These are phyloP conservation scores for Mucor sp. DNA, from an alignment of 371 early-diverging fungal genomes.

Conservation along the genomic window DNA sequence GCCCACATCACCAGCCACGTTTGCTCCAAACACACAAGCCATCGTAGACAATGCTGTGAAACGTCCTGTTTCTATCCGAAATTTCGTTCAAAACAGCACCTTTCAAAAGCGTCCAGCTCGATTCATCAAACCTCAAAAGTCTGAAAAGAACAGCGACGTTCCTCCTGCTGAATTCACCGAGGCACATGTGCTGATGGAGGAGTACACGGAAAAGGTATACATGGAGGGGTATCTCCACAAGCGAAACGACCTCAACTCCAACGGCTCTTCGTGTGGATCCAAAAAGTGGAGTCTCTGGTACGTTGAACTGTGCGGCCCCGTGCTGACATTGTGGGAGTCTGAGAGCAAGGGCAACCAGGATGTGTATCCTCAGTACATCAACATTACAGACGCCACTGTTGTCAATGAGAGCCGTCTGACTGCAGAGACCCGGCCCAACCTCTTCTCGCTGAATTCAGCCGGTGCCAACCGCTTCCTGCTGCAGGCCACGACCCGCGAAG, in stretches of 20 bases:
- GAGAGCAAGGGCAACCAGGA: conserved; percentile 16
- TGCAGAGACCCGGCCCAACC: conserved; percentile 35
- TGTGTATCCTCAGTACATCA: conserved; percentile 65
- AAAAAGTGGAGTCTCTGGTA: conserved; percentile 70
- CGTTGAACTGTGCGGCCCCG: conserved; percentile 69
- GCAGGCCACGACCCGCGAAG: conserved; percentile 46
- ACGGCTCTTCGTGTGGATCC: conserved; percentile 50
- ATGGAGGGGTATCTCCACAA: conserved; percentile 69
- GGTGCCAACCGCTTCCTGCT: conserved; percentile 69
- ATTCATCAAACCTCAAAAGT: conserved; percentile 39
- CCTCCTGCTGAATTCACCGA: conserved; percentile 14
- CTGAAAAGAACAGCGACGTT: background rate
- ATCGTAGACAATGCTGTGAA: conserved; percentile 13
- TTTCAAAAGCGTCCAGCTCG: conserved; percentile 35
- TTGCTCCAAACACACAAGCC: conserved; percentile 8
- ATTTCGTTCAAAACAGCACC: conserved; percentile 24
- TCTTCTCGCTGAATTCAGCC: conserved; percentile 65
- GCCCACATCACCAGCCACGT: background rate
- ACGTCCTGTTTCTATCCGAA: conserved; percentile 35
- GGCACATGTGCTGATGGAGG: conserved; percentile 47
- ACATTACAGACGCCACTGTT: conserved; percentile 66
- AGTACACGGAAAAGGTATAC: conserved; percentile 67
- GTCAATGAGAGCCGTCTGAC: conserved; percentile 47
- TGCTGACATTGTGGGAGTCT: conserved; percentile 64
- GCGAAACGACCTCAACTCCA: conserved; percentile 59